Percentiles rank a stretch among this genome's conserved stretches.
Evolutionary conservation across 441 rosid species (phyloP).

Genomic region (Jatropha podagrica): DNA sequence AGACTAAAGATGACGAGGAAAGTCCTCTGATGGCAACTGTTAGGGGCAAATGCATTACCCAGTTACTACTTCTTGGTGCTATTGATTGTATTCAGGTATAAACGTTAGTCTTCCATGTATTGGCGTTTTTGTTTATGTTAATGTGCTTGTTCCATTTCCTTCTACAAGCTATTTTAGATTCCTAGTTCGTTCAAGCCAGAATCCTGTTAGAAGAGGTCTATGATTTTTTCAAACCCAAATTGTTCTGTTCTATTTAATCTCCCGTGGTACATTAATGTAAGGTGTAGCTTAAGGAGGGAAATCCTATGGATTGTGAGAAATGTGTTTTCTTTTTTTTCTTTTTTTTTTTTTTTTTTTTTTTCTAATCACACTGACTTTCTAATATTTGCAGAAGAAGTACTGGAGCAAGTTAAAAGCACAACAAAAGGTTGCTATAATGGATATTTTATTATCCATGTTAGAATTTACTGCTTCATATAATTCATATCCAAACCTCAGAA

Average conservation of each 20-base stretch:
- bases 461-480: slow-evolving; percentile 96
- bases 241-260: background rate
- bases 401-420: slow-evolving; percentile 80
- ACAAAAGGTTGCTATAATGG: slow-evolving; percentile 94
- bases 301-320: slow-evolving; percentile 1
- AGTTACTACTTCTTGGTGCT: slow-evolving; percentile 89
- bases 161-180: slow-evolving; percentile 5
- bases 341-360: slow-evolving; percentile 2
- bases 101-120: slow-evolving; percentile 18
- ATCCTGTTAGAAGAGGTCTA: background rate
- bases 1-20: slow-evolving; percentile 79
- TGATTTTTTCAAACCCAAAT: background rate
- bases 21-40: slow-evolving; percentile 74
- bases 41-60: slow-evolving; percentile 98
- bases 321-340: background rate
- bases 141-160: background rate
- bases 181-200: background rate
- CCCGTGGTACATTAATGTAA: background rate
- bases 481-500: slow-evolving; percentile 85
- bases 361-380: slow-evolving; percentile 5
- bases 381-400: slow-evolving; percentile 73
- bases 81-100: slow-evolving; percentile 96
- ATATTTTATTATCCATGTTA: slow-evolving; percentile 74
- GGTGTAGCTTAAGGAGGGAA: background rate
- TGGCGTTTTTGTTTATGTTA: background rate